Evolutionary conservation across 352 stramenopile species (phyloP).

Genomic region (Blastocystis sp.): DNA sequence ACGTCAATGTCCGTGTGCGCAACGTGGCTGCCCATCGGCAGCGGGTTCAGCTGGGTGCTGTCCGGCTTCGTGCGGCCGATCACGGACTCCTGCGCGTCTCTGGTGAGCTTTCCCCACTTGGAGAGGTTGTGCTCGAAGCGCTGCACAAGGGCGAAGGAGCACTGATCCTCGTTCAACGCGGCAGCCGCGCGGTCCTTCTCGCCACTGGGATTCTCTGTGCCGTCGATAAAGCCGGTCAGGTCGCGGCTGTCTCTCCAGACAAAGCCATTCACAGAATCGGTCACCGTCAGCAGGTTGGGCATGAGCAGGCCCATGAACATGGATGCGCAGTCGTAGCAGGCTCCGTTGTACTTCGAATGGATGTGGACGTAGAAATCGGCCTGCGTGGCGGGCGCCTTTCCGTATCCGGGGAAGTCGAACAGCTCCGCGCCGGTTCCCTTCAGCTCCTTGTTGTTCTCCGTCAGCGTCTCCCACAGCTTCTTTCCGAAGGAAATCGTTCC

Average conservation of each 20-base stretch:
- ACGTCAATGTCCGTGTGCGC: conserved; percentile 48
- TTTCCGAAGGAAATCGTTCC: conserved; percentile 66
- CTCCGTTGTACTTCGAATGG: conserved; percentile 56
- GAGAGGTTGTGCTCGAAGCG: conserved; percentile 50
- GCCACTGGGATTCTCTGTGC: conserved; percentile 50
- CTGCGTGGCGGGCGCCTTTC: conserved; percentile 38
- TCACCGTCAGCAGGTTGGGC: conserved; percentile 19
- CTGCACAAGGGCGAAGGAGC: conserved; percentile 58
- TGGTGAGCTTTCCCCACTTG: conserved; percentile 57
- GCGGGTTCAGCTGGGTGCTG: conserved; percentile 44
- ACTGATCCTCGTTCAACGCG: conserved; percentile 27
- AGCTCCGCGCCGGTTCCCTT: conserved; percentile 38
- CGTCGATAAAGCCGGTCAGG: conserved; percentile 67
- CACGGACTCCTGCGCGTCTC: conserved; percentile 33
- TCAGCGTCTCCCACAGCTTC: conserved; percentile 51
- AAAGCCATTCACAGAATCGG: conserved; percentile 45
- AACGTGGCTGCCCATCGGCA: conserved; percentile 53
- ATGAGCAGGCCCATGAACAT: conserved; percentile 15
- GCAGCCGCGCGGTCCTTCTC: conserved; percentile 21
- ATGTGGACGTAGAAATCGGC: conserved; percentile 65
- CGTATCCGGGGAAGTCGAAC: conserved; percentile 67
- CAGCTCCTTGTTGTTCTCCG: neutral
- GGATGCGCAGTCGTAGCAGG: conserved; percentile 31
- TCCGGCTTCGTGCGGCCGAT: conserved; percentile 63
- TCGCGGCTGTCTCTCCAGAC: conserved; percentile 58